Base-by-base conservation (phyloP, 2,329 filamentous ascomycete genomes). In the Pyrenochaeta sp. region DNA sequence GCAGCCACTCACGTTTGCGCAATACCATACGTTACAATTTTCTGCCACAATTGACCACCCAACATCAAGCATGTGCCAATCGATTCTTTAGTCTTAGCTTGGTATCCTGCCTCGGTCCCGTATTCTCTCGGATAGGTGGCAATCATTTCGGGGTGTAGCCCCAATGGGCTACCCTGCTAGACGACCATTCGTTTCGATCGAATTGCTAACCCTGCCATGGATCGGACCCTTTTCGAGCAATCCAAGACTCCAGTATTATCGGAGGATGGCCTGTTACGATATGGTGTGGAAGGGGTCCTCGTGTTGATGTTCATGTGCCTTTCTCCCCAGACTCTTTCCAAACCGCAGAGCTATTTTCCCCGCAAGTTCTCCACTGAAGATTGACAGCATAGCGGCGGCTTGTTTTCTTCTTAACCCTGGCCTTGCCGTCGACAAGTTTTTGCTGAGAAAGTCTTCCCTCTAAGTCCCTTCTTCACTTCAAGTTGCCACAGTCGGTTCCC, bases 81-180 rank as follows among this genome's bases (percentile, higher is more conserved):
- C 36, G 34, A 53, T 48, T 27, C 44, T 37, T 39, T 21, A 21
- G 30, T 29, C 17, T 34, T 37, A 41, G 15, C 34, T 42, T 22
- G 34, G 26, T 39, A 31, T 35, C 35, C 44, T 49, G 57, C 61
- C 55, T 61, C 60, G 58, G 58, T 50, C 45, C 31, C 21, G 18
- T 45, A 43, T 35, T 38, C 36, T 44, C 36, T 35, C 41, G 41
- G 48, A 48, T 27, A 45, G 44, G 51, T 63, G 62, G 58, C 59
- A 54, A 64, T 58, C 58, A 62, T 61, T 40, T 67, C 67, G 68
- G 68, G 46, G 53, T 27, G 29, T 42, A 55, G 48, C 65, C 66
- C 35, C 17, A 63, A 60, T 26, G 34, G 61, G 65, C 53, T 55
- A 53, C 53, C 27, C 46, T 49, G 36, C 30, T 35, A 18, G 30